Evolutionary conservation across 2,329 filamentous ascomycete species (phyloP), one percentile per base, ranked within the genome.

Genomic region (Ascochyta fabae): DNA sequence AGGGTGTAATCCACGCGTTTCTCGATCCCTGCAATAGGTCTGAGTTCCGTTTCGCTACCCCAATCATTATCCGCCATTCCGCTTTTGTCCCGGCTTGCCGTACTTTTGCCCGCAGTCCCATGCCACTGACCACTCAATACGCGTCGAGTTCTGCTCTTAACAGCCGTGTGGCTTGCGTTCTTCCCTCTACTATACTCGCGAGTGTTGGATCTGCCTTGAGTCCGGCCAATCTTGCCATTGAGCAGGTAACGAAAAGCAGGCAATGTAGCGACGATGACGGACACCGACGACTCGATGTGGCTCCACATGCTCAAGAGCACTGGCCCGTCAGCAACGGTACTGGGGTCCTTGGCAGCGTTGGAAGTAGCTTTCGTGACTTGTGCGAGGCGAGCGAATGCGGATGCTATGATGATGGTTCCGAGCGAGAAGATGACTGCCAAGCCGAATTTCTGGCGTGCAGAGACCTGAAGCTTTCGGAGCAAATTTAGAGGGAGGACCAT

Each of bases 401-500:
- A 54, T 15, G 39, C 51, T 29, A 48, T 38, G 19, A 54, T 36
- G 43, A 54, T 53, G 19, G 65, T 47, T 4, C 68, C 65, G 1
- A 74, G 57, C 15, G 60, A 69, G 49, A 74, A 74, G 8, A 74
- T 60, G 3, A 65, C 52, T 0, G 53, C 65, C 0, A 72, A 53
- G 10, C 62, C 69, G 9, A 69, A 22, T 12, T 73, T 72, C 36
- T 72, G 70, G 27, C 54, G 58, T 13, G 43, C 9, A 36, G 60
- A 67, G 29, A 74, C 67, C 15, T 57, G 62, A 6, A 71, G 59
- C 12, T 65, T 63, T 44, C 64, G 64, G 23, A 74, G 59, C 12
- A 75, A 63, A 6, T 60, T 53, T 5, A 74, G 54, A 0, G 69
- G 69, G 13, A 75, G 63, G 3, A 56, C 54, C 68, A 72, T 75